Evolutionary conservation across 139 green algal species (phyloP), one percentile per base, ranked within the genome.

Genomic region (Edaphochlamys debaryana): DNA sequence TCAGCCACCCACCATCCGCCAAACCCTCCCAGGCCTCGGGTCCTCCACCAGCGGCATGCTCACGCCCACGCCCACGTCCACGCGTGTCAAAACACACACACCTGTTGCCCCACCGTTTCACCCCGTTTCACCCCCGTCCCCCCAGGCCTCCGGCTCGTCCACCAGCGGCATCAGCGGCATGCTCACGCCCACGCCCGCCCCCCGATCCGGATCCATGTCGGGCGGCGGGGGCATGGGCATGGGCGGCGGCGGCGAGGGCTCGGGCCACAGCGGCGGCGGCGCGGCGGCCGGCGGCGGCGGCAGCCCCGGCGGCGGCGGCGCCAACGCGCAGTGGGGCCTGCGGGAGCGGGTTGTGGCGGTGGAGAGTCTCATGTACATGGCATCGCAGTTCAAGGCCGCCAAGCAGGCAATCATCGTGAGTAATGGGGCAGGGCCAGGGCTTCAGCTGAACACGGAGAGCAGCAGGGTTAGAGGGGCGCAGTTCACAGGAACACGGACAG

Each of bases 311-410:
- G 73, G 36, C 37, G 37, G 38, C 23, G 36, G 7, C 25, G 25
- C 27, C 56, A 37, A 37, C 37, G 52, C 29, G 27, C 70, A 79
- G 34, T 81, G 75, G 75, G 75, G 75, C 15, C 41, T 81, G 40
- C 73, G 71, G 63, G 87, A 91, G 84, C 84, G 87, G 27, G 48
- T 87, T 60, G 69, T 91, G 56, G 87, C 87, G 17, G 77, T 89
- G 27, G 87, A 91, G 75, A 86, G 79, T 3, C 69, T 91, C 0
- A 75, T 73, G 37, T 56, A 66, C 25, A 66, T 91, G 48, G 84
- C 84, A 23, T 50, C 79, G 34, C 67, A 86, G 69, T 56, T 89
- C 9, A 71, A 71, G 75, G 60, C n/a, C 13, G 75, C 77, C 5
- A 83, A 75, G 77, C 64, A 75, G 45, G 64, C 77, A 32, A 74